Evolutionary conservation across 495 filamentous ascomycete genomes (phyloP).

Genomic region (Lepidopterella palustris): DNA sequence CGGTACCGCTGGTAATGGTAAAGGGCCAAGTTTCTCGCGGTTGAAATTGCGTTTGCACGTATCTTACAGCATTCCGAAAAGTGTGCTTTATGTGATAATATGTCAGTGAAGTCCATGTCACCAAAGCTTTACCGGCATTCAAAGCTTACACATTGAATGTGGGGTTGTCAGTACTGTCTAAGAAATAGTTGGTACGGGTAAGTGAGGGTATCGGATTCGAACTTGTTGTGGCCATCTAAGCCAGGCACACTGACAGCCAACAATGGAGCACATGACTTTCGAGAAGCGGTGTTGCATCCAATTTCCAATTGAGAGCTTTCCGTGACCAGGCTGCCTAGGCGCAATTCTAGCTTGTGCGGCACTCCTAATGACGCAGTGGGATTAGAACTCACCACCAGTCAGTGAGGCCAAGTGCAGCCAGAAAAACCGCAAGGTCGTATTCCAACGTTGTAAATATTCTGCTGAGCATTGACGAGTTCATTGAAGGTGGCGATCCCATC

Average conservation of each 20-base stretch:
- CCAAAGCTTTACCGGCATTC: too few species aligned
- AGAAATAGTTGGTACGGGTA: constrained; percentile 41
- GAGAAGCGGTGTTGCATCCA: constrained; percentile 40
- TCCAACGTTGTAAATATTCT: constrained; percentile 42
- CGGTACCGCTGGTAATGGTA: constrained; percentile 37
- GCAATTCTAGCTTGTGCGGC: background rate
- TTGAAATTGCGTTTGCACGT: constrained; percentile 33
- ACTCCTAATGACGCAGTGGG: background rate
- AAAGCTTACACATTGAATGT: constrained; percentile 31
- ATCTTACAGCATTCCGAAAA: too few species aligned
- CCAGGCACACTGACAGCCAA: constrained; percentile 37
- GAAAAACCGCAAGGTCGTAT: constrained; percentile 35
- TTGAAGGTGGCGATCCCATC: constrained; percentile 42
- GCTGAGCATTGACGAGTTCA: constrained; percentile 41
- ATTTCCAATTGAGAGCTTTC: constrained; percentile 41
- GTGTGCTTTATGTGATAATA: too few species aligned
- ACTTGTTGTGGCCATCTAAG: constrained; percentile 42
- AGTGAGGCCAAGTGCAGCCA: constrained; percentile 38
- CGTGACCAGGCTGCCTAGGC: background rate
- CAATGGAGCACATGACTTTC: constrained; percentile 33
- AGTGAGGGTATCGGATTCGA: constrained; percentile 41
- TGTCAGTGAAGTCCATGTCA: too few species aligned
- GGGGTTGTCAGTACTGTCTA: constrained; percentile 36
- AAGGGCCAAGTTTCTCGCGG: constrained; percentile 30
- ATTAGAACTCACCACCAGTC: constrained; percentile 32